phyloP scores from a whole-genome alignment of 345 rosid species.

The Sonneratia caseolaris region DNA sequence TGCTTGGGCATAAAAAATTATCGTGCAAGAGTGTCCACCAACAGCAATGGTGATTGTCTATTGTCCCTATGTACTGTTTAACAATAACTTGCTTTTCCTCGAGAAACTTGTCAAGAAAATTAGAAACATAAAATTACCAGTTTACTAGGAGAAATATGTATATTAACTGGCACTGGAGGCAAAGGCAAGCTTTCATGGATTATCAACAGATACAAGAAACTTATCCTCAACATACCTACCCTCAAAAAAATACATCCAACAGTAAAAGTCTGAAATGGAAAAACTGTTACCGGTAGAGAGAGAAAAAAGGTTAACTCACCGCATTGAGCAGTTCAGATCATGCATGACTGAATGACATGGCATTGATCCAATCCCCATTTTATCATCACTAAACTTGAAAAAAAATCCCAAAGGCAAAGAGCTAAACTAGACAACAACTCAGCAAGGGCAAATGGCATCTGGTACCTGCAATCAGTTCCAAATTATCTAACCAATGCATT shows the following conservation, averaged over 20 bases:
- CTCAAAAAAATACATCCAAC: no score
- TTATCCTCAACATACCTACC: no score
- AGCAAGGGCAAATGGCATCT: slow-evolving; percentile 81
- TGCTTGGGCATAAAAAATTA: no score
- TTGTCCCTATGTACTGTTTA: no score
- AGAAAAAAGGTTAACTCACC: slow-evolving; percentile 34
- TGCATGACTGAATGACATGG: slow-evolving; percentile 35
- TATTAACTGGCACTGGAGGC: background rate
- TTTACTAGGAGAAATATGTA: background rate
- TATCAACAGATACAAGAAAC: no score
- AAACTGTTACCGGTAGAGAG: background rate
- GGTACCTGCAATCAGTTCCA: slow-evolving; percentile 47
- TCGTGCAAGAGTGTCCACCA: no score
- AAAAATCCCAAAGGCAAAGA: slow-evolving; percentile 48
- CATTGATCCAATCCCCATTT: slow-evolving; percentile 57
- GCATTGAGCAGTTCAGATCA: slow-evolving; percentile 58
- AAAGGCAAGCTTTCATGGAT: background rate
- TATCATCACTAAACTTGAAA: slow-evolving; percentile 56
- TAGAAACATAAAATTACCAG: no score
- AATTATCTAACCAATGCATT: no score
- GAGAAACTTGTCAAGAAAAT: no score
- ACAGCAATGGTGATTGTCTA: no score
- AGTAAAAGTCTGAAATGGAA: background rate
- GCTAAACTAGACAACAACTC: slow-evolving; percentile 75
- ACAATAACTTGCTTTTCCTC: no score